Percentiles rank a stretch among this genome's conserved stretches.
phyloP scores from a whole-genome alignment of 495 filamentous ascomycete species.

The Daldinia concentrica region DNA sequence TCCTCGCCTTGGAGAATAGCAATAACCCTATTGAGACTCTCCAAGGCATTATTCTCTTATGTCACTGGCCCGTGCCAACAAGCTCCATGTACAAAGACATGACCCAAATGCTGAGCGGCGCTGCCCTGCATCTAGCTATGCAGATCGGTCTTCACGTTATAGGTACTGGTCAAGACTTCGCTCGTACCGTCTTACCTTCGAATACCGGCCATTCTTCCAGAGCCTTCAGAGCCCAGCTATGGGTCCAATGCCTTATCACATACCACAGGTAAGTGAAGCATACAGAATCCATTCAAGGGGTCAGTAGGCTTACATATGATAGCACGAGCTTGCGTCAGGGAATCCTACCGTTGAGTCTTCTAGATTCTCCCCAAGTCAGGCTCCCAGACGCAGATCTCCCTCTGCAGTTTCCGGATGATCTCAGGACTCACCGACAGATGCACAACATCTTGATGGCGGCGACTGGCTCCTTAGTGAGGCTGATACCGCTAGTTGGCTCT shows the following conservation, averaged over 20 bases:
- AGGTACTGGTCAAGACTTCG: slow-evolving; percentile 1
- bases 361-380: not conserved
- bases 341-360: not conserved
- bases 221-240: not conserved
- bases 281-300: not conserved
- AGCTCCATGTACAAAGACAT: not conserved
- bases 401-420: not conserved
- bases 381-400: not conserved
- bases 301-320: not conserved
- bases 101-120: not conserved
- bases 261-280: not conserved
- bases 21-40: not conserved
- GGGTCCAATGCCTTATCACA: not conserved
- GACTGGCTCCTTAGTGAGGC: not conserved
- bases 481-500: not conserved
- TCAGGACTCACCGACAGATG: not conserved
- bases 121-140: not conserved
- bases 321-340: not conserved
- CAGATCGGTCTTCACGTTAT: not conserved
- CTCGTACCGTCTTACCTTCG: not conserved
- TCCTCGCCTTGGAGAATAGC: not conserved
- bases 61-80: not conserved
- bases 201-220: not conserved
- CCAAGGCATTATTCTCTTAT: not conserved
- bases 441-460: not conserved